Percentiles rank a stretch among this genome's conserved stretches.
These are phyloP conservation scores for Blastocystis sp. DNA, from an alignment of 352 stramenopile species.

Conservation along the genomic window DNA sequence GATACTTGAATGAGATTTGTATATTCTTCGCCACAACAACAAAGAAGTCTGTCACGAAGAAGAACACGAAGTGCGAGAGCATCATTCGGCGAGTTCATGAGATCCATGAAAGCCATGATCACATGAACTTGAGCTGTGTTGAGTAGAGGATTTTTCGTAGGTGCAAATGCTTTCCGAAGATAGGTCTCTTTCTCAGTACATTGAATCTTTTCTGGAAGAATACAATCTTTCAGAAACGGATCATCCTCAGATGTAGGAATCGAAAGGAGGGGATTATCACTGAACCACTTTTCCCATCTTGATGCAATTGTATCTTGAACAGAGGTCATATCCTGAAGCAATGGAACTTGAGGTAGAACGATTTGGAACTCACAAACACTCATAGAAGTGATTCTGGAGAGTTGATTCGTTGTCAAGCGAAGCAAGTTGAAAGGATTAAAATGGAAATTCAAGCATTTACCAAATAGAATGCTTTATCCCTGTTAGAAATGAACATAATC, in stretches of 20 bases:
- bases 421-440: neutral
- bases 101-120: neutral
- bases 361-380: neutral
- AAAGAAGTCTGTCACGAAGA: slow-evolving; percentile 4
- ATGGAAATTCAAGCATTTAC: too few relatives aligned
- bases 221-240: neutral
- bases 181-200: neutral
- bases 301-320: neutral
- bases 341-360: neutral
- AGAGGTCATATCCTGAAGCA: neutral
- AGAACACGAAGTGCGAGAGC: neutral
- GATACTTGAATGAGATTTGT: slow-evolving; percentile 2
- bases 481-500: too few relatives aligned
- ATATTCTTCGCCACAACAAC: neutral
- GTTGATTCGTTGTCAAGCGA: neutral
- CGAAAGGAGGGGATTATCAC: neutral
- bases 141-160: slow-evolving; percentile 9
- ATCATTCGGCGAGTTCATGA: neutral
- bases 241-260: neutral
- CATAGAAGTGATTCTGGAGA: neutral
- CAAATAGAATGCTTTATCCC: too few relatives aligned
- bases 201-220: neutral
- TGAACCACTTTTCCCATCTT: slow-evolving; percentile 30
- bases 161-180: neutral
- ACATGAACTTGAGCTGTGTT: slow-evolving; percentile 36